A percentile compares a stretch with the other conserved stretches of the same genome.
These are phyloP conservation scores for Trichoderma endophyticum DNA, from an alignment of 2,329 filamentous ascomycete species.

Conservation along the genomic window DNA sequence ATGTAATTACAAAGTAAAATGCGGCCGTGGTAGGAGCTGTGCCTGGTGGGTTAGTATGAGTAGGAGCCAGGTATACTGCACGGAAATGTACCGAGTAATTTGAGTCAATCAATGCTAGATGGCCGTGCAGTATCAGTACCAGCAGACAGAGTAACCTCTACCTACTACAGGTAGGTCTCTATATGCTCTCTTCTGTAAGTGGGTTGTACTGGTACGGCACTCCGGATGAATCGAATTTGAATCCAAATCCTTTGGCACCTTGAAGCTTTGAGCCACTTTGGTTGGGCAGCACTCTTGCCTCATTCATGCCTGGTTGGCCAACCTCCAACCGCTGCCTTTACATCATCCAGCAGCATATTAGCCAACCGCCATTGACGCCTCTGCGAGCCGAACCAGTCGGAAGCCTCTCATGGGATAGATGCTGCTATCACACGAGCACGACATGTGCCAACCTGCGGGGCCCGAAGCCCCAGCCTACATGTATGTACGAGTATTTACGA, in stretches of 20 bases:
- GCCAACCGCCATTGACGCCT: constrained; percentile 6
- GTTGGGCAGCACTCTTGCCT: neutral
- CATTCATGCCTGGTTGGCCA: neutral
- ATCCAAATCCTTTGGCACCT: neutral
- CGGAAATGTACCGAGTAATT: neutral
- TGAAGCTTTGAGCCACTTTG: neutral
- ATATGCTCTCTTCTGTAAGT: neutral
- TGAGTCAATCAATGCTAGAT: neutral
- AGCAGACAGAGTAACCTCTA: neutral
- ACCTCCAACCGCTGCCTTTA: neutral
- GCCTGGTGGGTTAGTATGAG: too few species aligned
- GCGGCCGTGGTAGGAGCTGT: too few species aligned
- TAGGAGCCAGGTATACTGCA: neutral
- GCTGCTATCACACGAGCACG: constrained; percentile 16
- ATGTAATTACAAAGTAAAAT: neutral
- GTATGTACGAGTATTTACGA: neutral
- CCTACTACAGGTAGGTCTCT: neutral
- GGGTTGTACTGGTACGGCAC: neutral
- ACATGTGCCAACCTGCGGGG: constrained; percentile 15
- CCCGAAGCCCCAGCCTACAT: neutral
- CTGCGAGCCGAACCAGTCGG: constrained; percentile 14
- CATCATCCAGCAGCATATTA: neutral
- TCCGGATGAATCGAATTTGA: neutral
- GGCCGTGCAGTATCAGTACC: too few species aligned
- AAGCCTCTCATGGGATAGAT: neutral